Base-by-base conservation (phyloP, 805 yeast species). In the Debaryomyces maramus region DNA sequence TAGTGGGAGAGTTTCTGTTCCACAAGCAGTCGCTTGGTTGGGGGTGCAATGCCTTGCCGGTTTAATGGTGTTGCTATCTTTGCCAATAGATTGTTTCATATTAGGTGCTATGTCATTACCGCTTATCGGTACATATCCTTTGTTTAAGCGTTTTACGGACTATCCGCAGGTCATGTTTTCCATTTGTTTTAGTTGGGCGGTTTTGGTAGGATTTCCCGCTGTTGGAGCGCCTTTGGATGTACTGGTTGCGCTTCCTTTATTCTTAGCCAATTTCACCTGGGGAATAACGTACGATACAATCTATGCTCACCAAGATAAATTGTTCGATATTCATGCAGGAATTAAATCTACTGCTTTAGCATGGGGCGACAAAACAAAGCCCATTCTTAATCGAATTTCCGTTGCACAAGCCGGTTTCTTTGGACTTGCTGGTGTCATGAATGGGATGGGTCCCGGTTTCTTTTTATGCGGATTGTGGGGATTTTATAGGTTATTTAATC, bases 271-370 rank as follows among this genome's bases (percentile, higher is more conserved):
- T 33, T 85, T 82, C 56, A 72, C 83, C 40, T 93, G 99, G 99
- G 83, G 96, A 50, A 87, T 93, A 90, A 82, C 83, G 38, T 93
- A 93, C 63, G 99, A 93, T 61, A 88, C 99, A 2, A 79, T 93
- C 28, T 93, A 93, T 61, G 99, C 99, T 0, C 99, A 93, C 59
- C 99, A 93, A 66, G 99, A 93, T 63, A 93, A 93, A 65, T 65
- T 61, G 38, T 93, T 84, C 55, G 99, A 93, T 63, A 67, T 87
- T 38, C 73, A 77, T 42, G 97, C 96, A 0, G 99, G 99, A 15
- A 85, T 93, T 51, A 89, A 89, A 61, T 87, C 96, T 2, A 89
- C 98, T 0, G 99, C 99, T 6, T 73, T 93, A 50, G 90, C 86
- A 2, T 95, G 99, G 99, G 95, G 95, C 6, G 77, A 75, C 16